Evolutionary conservation across 208 protist genomes (phyloP).

Genomic region (Acanthamoeba healyi): DNA sequence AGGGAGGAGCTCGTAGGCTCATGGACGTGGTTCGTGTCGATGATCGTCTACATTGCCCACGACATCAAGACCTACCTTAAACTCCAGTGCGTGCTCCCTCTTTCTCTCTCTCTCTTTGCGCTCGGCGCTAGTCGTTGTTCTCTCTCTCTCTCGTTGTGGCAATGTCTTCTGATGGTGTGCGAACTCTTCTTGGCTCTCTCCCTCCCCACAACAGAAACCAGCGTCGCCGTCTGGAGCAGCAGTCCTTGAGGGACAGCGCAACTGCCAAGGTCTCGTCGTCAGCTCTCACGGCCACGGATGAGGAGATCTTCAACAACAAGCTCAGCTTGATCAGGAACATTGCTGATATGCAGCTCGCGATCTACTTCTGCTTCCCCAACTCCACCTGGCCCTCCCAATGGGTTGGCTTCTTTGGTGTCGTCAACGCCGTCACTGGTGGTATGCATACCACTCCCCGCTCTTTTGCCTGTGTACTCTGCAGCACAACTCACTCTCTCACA

Average conservation of each 20-base stretch:
- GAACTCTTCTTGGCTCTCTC: no score
- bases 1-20: slow-evolving; percentile 54
- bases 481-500: not conserved
- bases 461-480: no score
- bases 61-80: slow-evolving; percentile 40
- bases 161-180: no score
- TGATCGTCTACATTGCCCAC: slow-evolving; percentile 55
- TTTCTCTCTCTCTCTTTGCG: no score
- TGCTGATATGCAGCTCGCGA: slow-evolving; percentile 59
- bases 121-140: no score
- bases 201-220: not conserved
- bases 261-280: not conserved
- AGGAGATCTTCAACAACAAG: slow-evolving; percentile 45
- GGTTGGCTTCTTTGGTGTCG: slow-evolving; percentile 58
- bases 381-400: slow-evolving; percentile 51
- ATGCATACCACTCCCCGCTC: not conserved
- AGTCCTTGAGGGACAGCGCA: not conserved
- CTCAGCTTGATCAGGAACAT: slow-evolving; percentile 47
- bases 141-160: no score
- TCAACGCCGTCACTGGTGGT: slow-evolving; percentile 59
- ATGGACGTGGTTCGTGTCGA: slow-evolving; percentile 65
- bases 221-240: slow-evolving; percentile 1
- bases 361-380: slow-evolving; percentile 69
- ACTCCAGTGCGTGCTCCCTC: not conserved
- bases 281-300: slow-evolving; percentile 7